Evolutionary conservation across 1,284 basidiomycete genomes (phyloP).

Genomic region (Inonotus obliquus): DNA sequence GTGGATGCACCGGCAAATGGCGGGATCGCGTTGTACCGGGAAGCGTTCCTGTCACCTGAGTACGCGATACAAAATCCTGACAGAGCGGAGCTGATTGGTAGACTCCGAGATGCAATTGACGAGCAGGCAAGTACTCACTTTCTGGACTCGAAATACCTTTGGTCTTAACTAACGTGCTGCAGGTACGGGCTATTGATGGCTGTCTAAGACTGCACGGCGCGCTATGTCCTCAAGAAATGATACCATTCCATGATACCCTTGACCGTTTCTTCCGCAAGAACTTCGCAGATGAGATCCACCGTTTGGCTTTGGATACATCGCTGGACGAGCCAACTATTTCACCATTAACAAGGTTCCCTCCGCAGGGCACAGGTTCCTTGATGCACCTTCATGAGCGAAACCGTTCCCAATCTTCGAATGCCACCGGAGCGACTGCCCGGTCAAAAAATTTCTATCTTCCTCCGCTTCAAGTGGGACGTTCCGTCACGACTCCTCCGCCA

Average conservation of each 20-base stretch:
- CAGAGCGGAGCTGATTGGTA: constrained; percentile 63
- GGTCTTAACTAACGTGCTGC: constrained; percentile 20
- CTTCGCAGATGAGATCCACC: constrained; percentile 82
- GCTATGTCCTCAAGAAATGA: constrained; percentile 83
- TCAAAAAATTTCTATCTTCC: constrained; percentile 42
- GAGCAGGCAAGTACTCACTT: constrained; percentile 59
- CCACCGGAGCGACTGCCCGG: constrained; percentile 28
- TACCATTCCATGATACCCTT: constrained; percentile 87
- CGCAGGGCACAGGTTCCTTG: constrained; percentile 39
- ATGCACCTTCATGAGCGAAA: constrained; percentile 16
- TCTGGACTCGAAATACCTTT: background rate
- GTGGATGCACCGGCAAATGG: constrained; percentile 82
- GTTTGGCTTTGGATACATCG: constrained; percentile 45
- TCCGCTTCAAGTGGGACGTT: constrained; percentile 35
- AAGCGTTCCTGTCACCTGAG: constrained; percentile 70
- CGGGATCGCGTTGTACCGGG: constrained; percentile 75
- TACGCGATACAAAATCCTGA: constrained; percentile 71
- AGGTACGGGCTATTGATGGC: constrained; percentile 78
- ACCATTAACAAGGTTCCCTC: constrained; percentile 34
- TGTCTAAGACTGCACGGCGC: constrained; percentile 82
- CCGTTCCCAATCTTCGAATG: constrained; percentile 16
- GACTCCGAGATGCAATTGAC: constrained; percentile 71
- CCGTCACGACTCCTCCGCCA: constrained; percentile 37
- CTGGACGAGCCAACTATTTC: constrained; percentile 24
- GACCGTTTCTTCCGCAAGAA: constrained; percentile 88